Evolutionary conservation across 495 filamentous ascomycete genomes (phyloP), one percentile per base, ranked within the genome.

Genomic region (Pseudoneurospora amorphoporcata): DNA sequence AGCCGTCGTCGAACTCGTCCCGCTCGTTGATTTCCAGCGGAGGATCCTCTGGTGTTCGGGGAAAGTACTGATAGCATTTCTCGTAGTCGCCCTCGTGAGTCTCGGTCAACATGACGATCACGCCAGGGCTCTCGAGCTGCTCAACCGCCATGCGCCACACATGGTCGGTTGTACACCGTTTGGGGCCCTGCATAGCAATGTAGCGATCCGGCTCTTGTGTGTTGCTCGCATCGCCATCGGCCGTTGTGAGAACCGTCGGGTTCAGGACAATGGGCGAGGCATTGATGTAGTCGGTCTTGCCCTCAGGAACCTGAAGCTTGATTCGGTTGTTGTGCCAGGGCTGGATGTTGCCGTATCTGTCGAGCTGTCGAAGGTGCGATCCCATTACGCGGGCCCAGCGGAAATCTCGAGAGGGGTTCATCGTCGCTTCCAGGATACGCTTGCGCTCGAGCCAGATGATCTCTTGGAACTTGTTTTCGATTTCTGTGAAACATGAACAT

Each of bases 131-230:
- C 32, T 86, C 81, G 35, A 90, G 90, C 82, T 98, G 93, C 72
- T 97, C 90, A 81, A 93, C 93, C 38, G 97, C 84, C 95, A 99
- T 99, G 74, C 95, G 92, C 94, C 95, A 99, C 58, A 96, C 91
- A 77, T 97, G 92, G 74, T 90, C 86, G 43, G 90, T 84, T 5
- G 87, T 88, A 8, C 86, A 84, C 73, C 85, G 79, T 80, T 94
- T 98, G 1, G 95, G 95, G 9, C 94, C 95, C 87, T 97, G 83
- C 80, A 89, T 88, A 72, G 85, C 87, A 71, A 88, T 87, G 76
- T 88, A 88, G 37, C 82, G 83, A 72, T 82, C 78, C 8, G 77
- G 70, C 47, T 82, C 82, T 32, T 73, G 77, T 37, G 72, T 42
- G 71, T 76, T 83, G 81, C 76, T 83, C 8, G 38, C n/a, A 8